Evolutionary conservation across 2,329 filamentous ascomycete species (phyloP), one percentile per base, ranked within the genome.

Genomic region (Calonectria leucothoes): DNA sequence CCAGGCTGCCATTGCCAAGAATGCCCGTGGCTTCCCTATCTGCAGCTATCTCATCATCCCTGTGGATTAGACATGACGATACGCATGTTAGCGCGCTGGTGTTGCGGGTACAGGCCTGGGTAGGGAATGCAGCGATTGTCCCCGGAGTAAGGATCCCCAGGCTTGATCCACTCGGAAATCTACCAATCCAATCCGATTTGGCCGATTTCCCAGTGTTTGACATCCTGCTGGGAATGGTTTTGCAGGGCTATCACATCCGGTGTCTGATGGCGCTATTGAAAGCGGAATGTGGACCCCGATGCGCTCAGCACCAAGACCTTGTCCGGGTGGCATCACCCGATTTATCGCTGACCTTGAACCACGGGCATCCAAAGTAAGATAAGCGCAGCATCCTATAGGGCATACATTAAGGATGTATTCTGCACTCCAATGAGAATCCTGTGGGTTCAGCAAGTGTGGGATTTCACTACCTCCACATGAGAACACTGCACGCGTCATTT

Each of bases 201-300:
- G n/a, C 23, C n/a, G 42, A 23, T 45, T 45, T 45, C 20, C 20
- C 8, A 5, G 42, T 5, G 42, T 7, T 23, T 5, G 42, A 45
- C 23, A 45, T 45, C 42, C 42, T 6, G 12, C n/a, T 12, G n/a
- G 42, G 20, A n/a, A 23, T 45, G 20, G 20, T 20, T 45, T 23
- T 45, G 8, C 42, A 45, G 42, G 42, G 20, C n/a, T n/a, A 45
- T 12, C 42, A 45, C 23, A 45, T 8, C 42, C 42, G 42, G n/a
- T n/a, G n/a, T 45, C 6, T 23, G 1, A 45, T 12, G n/a, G n/a
- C 20, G 42, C 6, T 17, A 23, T n/a, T 35, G 61, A 25, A 49
- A 70, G 23, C 7, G 48, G 69, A 57, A 70, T 65, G 69, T 70
- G 69, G 69, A 49, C 69, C 61, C 69, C 68, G 68, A 65, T 15